Evolutionary conservation across 768 basidiomycete genomes (phyloP), one percentile per base, ranked within the genome.

Genomic region (Kwoniella pini): DNA sequence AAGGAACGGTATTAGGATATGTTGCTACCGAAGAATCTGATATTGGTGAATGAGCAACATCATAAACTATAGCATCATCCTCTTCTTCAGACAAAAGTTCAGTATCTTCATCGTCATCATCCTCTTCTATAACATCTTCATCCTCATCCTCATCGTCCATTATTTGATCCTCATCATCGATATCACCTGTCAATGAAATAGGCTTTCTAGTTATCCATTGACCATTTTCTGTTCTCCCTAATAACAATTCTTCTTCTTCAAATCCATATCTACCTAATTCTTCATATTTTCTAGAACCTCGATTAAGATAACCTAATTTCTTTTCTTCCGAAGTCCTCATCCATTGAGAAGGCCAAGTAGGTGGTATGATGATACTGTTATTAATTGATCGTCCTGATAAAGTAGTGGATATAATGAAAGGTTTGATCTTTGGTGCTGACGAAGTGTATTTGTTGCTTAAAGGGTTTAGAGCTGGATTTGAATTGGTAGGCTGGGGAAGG

Each of bases 1-100:
- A 72, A 7, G 73, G 65, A 15, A 76, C 70, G 12, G 70, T 74
- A 31, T 76, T 76, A 31, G 74, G 74, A 50, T 76, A 76, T 3
- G 74, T 76, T 1, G 74, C 74, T 15, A 74, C 57, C 10, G 67
- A 58, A 7, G 55, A 54, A 13, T 54, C 54, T 7, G 55, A 57
- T 36, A 45, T 49, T 22, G 66, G 61, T 26, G 53, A 62, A 12
- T 42, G 43, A 4, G 44, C 38, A 1, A 39, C 42, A 15, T 57
- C 62, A 24, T 44, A 38, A 2, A 54, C 58, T 9, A 40, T 40
- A 3, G 24, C 54, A 46, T 62, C 56, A 31, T 57, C 53, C 12
- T 51, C 53, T 19, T 51, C 65, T 11, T 53, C 62, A 17, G 54
- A 42, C 49, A 46, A 30, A 7, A 60, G 26, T 38, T 60, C 58